A percentile compares a stretch with the other conserved stretches of the same genome.
Evolutionary conservation across 257 asterid species (phyloP).

Genomic region (Solanum dulcamara): DNA sequence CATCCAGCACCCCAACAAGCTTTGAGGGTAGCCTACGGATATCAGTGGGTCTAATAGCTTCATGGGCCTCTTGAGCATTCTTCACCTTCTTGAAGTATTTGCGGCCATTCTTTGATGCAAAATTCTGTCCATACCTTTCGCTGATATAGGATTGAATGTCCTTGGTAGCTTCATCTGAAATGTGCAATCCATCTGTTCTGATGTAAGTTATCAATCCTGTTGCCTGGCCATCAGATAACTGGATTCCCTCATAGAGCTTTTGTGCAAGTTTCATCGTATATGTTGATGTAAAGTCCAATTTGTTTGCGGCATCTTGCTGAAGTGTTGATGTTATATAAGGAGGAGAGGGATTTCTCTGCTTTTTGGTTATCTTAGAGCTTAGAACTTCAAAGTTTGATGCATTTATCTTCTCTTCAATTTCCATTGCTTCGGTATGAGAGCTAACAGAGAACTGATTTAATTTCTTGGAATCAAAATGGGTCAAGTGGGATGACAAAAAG

Average conservation of each 20-base stretch:
- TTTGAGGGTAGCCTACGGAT: conserved; percentile 60
- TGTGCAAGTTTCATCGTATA: conserved; percentile 85
- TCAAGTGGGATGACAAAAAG: conserved; percentile 43
- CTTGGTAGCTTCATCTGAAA: conserved; percentile 75
- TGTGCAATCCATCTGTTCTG: conserved; percentile 87
- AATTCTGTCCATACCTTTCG: conserved; percentile 57
- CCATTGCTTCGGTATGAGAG: conserved; percentile 47
- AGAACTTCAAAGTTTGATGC: conserved; percentile 43
- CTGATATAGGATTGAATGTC: conserved; percentile 51
- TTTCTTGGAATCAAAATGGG: conserved; percentile 43
- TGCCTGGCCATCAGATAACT: conserved; percentile 55
- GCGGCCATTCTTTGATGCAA: conserved; percentile 50
- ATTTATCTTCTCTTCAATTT: conserved; percentile 39
- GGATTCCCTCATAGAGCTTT: conserved; percentile 81
- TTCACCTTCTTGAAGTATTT: conserved; percentile 79
- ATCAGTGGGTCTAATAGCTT: conserved; percentile 94
- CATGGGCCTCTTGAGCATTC: conserved; percentile 97
- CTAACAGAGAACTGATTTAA: conserved; percentile 49
- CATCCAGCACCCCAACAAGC: conserved; percentile 69
- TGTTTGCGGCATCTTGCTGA: conserved; percentile 96
- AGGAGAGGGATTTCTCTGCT: conserved; percentile 53
- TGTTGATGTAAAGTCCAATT: conserved; percentile 57
- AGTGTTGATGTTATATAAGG: conserved; percentile 88
- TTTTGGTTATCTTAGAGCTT: conserved; percentile 41
- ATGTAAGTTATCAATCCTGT: conserved; percentile 83